Percentiles rank a stretch among this genome's conserved stretches.
Conservation (phyloP, 306 rosid genomes). For the Mimosa pudica region DNA sequence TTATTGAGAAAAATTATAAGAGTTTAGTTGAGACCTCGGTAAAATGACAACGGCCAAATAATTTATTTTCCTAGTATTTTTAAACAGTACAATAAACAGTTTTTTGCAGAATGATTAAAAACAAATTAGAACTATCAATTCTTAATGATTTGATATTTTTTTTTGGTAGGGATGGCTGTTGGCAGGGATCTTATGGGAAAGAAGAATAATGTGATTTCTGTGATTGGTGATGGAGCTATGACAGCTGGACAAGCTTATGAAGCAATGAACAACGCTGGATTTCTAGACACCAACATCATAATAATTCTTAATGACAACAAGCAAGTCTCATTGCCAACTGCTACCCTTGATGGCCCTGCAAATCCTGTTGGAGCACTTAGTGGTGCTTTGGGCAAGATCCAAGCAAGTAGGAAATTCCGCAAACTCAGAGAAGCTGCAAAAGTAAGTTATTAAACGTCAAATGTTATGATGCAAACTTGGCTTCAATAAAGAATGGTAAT, state of each 20-base stretch:
- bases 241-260: conserved; percentile 88
- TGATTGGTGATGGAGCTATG: conserved; percentile 89
- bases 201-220: conserved; percentile 59
- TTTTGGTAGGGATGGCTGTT: conserved; percentile 73
- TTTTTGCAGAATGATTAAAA: background rate
- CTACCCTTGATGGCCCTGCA: conserved; percentile 85
- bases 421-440: conserved; percentile 76
- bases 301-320: conserved; percentile 71
- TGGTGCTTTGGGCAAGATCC: conserved; percentile 60
- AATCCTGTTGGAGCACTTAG: conserved; percentile 80
- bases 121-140: background rate
- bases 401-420: conserved; percentile 66
- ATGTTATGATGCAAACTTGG: too few species aligned
- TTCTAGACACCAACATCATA: conserved; percentile 62
- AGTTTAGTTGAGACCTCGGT: too few species aligned
- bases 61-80: background rate
- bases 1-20: too few species aligned
- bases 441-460: conserved; percentile 36
- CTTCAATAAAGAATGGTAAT: too few species aligned
- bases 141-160: background rate
- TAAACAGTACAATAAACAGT: background rate
- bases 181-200: conserved; percentile 73
- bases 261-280: conserved; percentile 88
- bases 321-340: conserved; percentile 82
- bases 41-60: too few species aligned